These are phyloP conservation scores for Sclerotinia borealis DNA, from an alignment of 2,329 filamentous ascomycete genomes.

Conservation along the genomic window DNA sequence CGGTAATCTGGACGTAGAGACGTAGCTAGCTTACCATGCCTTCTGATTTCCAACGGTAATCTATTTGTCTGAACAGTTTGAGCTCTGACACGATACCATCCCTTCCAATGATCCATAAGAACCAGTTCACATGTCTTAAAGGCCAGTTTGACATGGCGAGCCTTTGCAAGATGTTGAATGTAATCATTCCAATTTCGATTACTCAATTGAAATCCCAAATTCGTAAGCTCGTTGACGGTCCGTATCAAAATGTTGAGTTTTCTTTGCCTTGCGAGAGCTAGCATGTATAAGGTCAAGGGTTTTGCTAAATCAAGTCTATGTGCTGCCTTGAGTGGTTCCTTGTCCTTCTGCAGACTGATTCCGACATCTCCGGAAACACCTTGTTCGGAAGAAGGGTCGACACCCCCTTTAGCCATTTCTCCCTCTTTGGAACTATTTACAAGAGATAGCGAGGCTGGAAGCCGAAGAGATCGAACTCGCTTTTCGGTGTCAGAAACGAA, in stretches of 20 bases:
- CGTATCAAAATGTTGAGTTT: conserved; percentile 45
- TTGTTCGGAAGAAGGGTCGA: background rate
- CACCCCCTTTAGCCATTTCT: background rate
- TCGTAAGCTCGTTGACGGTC: conserved; percentile 43
- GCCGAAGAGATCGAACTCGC: conserved; percentile 33
- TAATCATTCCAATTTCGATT: conserved; percentile 76
- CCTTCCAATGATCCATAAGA: conserved; percentile 73
- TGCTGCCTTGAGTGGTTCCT: conserved; percentile 13
- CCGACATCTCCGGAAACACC: no score
- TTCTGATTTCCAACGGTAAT: conserved; percentile 24
- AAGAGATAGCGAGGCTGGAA: conserved; percentile 4
- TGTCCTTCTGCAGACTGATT: background rate
- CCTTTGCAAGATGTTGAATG: conserved; percentile 59
- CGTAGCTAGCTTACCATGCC: conserved; percentile 19
- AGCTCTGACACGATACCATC: conserved; percentile 48
- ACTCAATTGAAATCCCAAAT: conserved; percentile 66
- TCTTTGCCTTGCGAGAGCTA: conserved; percentile 46
- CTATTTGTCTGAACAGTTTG: conserved; percentile 22
- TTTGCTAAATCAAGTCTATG: conserved; percentile 38
- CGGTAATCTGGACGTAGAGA: conserved; percentile 27
- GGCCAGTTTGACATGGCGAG: conserved; percentile 56
- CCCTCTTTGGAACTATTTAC: background rate
- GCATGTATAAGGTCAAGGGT: conserved; percentile 44
- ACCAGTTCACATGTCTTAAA: conserved; percentile 69
- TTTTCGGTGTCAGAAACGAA: conserved; percentile 48